A percentile compares a stretch with the other conserved stretches of the same genome.
Evolutionary conservation across 2,329 filamentous ascomycete species (phyloP).

Genomic region (Diplocarpon mali): DNA sequence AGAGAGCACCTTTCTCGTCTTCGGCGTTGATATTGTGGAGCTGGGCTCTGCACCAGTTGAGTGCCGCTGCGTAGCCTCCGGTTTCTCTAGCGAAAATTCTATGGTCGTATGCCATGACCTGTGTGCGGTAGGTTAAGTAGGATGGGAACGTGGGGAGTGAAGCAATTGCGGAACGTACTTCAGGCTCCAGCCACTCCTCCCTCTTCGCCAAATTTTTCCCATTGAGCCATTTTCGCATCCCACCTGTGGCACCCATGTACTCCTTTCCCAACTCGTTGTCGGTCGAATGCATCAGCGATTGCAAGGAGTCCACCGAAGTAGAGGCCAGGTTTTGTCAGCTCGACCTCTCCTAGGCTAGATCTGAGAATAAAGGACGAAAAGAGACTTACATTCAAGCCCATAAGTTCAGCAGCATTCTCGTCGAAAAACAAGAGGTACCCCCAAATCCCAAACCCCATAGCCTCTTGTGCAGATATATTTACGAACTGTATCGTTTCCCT

Average conservation of each 20-base stretch:
- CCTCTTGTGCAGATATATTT: slow-evolving; percentile 8
- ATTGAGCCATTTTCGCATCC: slow-evolving; percentile 11
- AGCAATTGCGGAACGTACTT: slow-evolving; percentile 3
- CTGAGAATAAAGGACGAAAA: background rate
- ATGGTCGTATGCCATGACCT: slow-evolving; percentile 7
- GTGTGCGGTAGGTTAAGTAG: background rate
- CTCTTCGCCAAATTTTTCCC: slow-evolving; percentile 5
- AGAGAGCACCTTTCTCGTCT: slow-evolving; percentile 7
- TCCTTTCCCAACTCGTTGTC: slow-evolving; percentile 12
- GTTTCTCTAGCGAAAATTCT: slow-evolving; percentile 8
- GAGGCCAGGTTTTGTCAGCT: background rate
- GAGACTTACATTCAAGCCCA: slow-evolving; percentile 12
- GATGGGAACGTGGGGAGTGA: background rate
- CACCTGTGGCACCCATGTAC: slow-evolving; percentile 14
- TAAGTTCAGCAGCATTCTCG: slow-evolving; percentile 12
- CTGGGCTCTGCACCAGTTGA: slow-evolving; percentile 15
- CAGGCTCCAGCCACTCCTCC: slow-evolving; percentile 5
- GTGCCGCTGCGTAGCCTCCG: slow-evolving; percentile 9
- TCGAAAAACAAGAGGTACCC: slow-evolving; percentile 19
- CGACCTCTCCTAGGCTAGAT: background rate
- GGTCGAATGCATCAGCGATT: slow-evolving; percentile 10
- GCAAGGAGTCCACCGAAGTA: slow-evolving; percentile 3
- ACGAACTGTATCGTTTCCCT: slow-evolving; percentile 8
- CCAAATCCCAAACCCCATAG: slow-evolving; percentile 12
- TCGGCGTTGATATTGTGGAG: slow-evolving; percentile 17